Evolutionary conservation across 1,284 basidiomycete genomes (phyloP).

Genomic region (Exobasidium rhododendri): DNA sequence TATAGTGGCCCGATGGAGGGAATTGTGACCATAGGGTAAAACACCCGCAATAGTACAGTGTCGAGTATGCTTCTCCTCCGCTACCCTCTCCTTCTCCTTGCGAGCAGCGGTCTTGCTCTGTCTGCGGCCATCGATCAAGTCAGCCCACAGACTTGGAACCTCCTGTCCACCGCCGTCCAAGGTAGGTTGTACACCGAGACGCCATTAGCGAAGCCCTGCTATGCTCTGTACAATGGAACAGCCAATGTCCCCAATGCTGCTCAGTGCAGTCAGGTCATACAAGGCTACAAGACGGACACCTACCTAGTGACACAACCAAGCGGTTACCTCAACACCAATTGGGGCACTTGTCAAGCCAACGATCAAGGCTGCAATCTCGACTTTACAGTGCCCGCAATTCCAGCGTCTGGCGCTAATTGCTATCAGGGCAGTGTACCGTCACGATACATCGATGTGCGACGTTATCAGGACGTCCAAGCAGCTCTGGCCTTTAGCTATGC

Average conservation of each 20-base stretch:
- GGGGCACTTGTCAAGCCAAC: constrained; percentile 2
- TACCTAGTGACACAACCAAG: not conserved
- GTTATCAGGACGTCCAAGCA: constrained; percentile 2
- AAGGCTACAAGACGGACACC: constrained; percentile 2
- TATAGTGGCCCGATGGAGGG: no score
- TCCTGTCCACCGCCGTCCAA: not conserved
- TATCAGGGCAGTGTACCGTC: constrained; percentile 1
- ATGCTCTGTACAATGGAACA: constrained; percentile 3
- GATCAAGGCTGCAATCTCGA: constrained; percentile 1
- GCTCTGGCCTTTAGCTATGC: constrained; percentile 2
- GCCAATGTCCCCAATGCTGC: not conserved
- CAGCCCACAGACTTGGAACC: not conserved
- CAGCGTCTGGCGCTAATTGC: not conserved
- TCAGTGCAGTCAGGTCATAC: not conserved
- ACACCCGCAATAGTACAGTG: no score
- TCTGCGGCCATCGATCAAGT: constrained; percentile 1
- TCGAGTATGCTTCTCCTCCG: not conserved
- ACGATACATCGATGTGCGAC: constrained; percentile 1
- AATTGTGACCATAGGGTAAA: no score
- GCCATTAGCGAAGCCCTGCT: not conserved
- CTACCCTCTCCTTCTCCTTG: not conserved
- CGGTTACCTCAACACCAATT: constrained; percentile 5
- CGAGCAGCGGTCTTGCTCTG: not conserved
- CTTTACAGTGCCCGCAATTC: not conserved
- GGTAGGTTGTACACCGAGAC: constrained; percentile 1